Percentiles rank a stretch among this genome's conserved stretches.
phyloP scores from a whole-genome alignment of 2,329 filamentous ascomycete species.

The Gnomoniopsis sp. region DNA sequence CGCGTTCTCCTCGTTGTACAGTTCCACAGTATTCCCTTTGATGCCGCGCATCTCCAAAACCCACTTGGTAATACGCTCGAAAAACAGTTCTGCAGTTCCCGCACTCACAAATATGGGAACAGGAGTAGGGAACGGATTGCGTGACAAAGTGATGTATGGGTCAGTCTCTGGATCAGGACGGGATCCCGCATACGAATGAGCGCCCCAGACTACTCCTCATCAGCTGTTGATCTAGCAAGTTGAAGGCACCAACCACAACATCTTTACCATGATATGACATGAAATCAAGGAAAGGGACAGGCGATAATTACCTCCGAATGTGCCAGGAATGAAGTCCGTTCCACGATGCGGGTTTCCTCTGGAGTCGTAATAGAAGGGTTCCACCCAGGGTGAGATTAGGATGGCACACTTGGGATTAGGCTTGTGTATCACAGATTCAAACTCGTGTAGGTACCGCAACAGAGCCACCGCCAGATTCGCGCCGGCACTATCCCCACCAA shows the following conservation, averaged over 20 bases:
- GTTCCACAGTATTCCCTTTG: constrained; percentile 35
- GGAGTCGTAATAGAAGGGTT: constrained; percentile 12
- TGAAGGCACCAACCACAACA: not conserved
- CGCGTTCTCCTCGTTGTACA: constrained; percentile 34
- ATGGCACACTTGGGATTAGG: constrained; percentile 25
- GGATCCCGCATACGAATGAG: constrained; percentile 28
- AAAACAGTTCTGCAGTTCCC: constrained; percentile 39
- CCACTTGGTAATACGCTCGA: constrained; percentile 34
- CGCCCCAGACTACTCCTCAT: constrained; percentile 35
- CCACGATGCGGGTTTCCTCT: constrained; percentile 22
- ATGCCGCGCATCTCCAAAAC: constrained; percentile 32
- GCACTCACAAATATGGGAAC: constrained; percentile 38
- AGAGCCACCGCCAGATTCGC: constrained; percentile 41
- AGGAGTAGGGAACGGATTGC: constrained; percentile 32
- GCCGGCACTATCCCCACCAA: constrained; percentile 47
- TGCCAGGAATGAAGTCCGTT: constrained; percentile 4
- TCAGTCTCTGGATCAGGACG: constrained; percentile 19
- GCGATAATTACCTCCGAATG: not conserved
- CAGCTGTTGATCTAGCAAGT: not conserved
- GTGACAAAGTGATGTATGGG: constrained; percentile 36
- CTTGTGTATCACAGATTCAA: constrained; percentile 31
- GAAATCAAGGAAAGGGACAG: not conserved
- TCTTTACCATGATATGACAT: not conserved
- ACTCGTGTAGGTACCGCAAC: constrained; percentile 41
- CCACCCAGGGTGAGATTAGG: constrained; percentile 20